Evolutionary conservation across 1,284 basidiomycete species (phyloP), one percentile per base, ranked within the genome.

Genomic region (Sporisorium reilianum): DNA sequence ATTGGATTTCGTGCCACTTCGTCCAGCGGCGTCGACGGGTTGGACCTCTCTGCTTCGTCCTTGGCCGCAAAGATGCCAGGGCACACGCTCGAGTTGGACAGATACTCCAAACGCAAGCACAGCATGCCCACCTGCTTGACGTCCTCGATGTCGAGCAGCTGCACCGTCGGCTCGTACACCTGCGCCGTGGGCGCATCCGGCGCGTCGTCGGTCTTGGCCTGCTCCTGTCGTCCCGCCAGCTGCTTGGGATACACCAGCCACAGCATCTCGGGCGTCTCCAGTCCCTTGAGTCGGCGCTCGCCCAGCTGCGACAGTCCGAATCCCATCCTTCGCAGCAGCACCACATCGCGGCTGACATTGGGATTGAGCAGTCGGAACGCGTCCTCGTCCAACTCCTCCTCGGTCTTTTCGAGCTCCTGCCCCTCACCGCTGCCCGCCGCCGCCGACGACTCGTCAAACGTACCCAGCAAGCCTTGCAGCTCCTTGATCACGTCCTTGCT

Each of bases 211-310:
- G 86, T 85, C 23, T 90, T 88, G 38, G 65, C 61, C n/a, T 91
- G 85, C 63, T 91, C 88, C 65, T 91, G 88, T 26, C 97, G 90
- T 9, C 91, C 91, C 22, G 89, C 88, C 22, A 99, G 87, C 18
- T 89, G 89, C 54, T 87, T 88, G 0, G 96, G 94, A 84, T 95
- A 97, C 50, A 98, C 88, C 25, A 92, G 86, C 28, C 93, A 93
- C 16, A 99, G 87, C 77, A 89, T 88, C 85, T 98, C 96, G 25
- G 83, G 80, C 48, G 77, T 81, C 54, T 97, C 95, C 38, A 98
- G 88, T 16, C 96, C 96, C 85, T 98, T 98, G 76, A 99, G 89
- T 83, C 94, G 93, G 72, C 91, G 89, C 85, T 97, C 94, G 23
- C 97, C 97, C 26, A 97, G 89, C 38, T 89, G 88, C 36, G 91